phyloP scores from a whole-genome alignment of 192 early-diverging fungal genomes.

The Coemansia sp. region DNA sequence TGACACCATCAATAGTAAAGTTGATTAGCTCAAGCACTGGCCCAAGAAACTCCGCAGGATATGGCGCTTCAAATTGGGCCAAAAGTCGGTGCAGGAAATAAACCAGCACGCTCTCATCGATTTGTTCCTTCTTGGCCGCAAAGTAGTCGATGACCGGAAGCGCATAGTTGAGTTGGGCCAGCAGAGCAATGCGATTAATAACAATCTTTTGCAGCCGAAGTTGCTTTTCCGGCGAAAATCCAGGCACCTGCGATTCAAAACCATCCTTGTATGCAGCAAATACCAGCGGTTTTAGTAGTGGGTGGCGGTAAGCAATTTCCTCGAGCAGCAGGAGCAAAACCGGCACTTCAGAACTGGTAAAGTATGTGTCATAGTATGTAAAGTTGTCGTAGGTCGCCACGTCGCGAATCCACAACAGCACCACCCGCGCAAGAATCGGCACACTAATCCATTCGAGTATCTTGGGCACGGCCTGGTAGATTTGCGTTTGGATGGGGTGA shows the following conservation, averaged over 20 bases:
- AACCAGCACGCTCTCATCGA: slow-evolving; percentile 68
- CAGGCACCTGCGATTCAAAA: slow-evolving; percentile 57
- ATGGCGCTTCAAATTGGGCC: slow-evolving; percentile 36
- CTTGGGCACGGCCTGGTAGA: slow-evolving; percentile 28
- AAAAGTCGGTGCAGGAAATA: slow-evolving; percentile 60
- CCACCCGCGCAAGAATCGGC: slow-evolving; percentile 39
- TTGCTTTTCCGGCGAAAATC: slow-evolving; percentile 64
- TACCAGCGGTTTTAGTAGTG: slow-evolving; percentile 63
- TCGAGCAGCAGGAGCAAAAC: slow-evolving; percentile 67
- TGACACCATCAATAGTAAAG: slow-evolving; percentile 25
- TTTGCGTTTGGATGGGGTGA: slow-evolving; percentile 28
- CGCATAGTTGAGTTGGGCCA: slow-evolving; percentile 64
- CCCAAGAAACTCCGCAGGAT: slow-evolving; percentile 20
- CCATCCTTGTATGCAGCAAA: slow-evolving; percentile 63
- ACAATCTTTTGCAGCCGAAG: slow-evolving; percentile 65
- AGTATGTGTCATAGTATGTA: slow-evolving; percentile 69
- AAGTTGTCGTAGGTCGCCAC: slow-evolving; percentile 59
- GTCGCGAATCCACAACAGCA: slow-evolving; percentile 63
- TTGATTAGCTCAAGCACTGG: slow-evolving; percentile 34
- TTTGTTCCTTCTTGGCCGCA: slow-evolving; percentile 41
- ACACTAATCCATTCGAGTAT: slow-evolving; percentile 34
- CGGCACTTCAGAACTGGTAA: slow-evolving; percentile 61
- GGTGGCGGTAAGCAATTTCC: slow-evolving; percentile 73
- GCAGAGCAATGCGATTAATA: slow-evolving; percentile 65
- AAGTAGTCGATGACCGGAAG: slow-evolving; percentile 67